Evolutionary conservation across 139 green algal genomes (phyloP).

Genomic region (Choricystis sp.): DNA sequence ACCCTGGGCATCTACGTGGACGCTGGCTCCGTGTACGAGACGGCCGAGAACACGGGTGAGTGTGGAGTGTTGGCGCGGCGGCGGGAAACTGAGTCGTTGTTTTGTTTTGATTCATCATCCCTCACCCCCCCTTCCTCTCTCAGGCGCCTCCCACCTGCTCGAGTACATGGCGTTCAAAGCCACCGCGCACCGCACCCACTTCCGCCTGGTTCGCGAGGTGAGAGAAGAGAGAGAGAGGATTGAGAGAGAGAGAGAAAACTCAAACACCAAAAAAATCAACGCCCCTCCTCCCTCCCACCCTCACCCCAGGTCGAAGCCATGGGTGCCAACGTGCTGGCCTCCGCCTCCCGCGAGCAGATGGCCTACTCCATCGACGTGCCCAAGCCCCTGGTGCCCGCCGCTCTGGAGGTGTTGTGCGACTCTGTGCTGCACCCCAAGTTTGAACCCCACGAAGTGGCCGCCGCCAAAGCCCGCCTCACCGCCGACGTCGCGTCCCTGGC

Average conservation of each 20-base stretch:
- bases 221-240: too few species aligned
- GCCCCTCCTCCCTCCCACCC: constrained; percentile 9
- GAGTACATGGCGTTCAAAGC: constrained; percentile 88
- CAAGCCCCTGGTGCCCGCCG: constrained; percentile 52
- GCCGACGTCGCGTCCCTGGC: constrained; percentile 38
- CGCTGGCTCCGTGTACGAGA: constrained; percentile 63
- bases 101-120: not conserved
- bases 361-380: constrained; percentile 79
- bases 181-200: constrained; percentile 56
- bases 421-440: constrained; percentile 76
- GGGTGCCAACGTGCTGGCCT: constrained; percentile 66
- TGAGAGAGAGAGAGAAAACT: too few species aligned
- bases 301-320: constrained; percentile 84
- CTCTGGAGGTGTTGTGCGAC: constrained; percentile 82
- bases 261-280: too few species aligned
- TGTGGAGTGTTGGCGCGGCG: not conserved
- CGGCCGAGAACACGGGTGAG: constrained; percentile 27
- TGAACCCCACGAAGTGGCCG: constrained; percentile 45
- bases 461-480: constrained; percentile 18
- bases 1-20: constrained; percentile 84
- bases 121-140: not conserved
- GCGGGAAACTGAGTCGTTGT: not conserved
- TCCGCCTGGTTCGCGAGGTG: constrained; percentile 55
- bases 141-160: constrained; percentile 70
- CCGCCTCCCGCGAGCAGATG: constrained; percentile 52